These are phyloP conservation scores for Xylaria bambusicola DNA, from an alignment of 495 filamentous ascomycete genomes.

Conservation along the genomic window DNA sequence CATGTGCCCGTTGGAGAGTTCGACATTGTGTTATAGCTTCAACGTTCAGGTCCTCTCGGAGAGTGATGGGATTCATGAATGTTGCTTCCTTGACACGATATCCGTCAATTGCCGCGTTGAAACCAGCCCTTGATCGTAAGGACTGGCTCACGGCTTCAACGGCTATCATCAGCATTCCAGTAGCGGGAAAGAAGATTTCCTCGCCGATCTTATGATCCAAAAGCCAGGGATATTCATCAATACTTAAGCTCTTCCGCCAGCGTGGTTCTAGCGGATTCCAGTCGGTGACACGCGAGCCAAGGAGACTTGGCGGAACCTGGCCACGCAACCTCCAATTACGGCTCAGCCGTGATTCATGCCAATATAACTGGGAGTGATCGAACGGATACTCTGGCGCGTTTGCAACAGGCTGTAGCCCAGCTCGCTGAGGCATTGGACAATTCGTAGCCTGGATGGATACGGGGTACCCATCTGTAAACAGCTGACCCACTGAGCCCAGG, in stretches of 20 bases:
- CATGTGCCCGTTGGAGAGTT: too few species aligned
- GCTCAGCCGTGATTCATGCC: constrained; percentile 43
- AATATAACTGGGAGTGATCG: constrained; percentile 39
- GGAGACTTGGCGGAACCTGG: constrained; percentile 42
- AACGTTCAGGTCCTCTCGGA: too few species aligned
- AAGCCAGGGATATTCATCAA: constrained; percentile 48
- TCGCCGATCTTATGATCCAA: constrained; percentile 37
- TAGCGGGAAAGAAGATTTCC: too few species aligned
- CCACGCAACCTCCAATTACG: constrained; percentile 40
- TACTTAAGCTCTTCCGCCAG: constrained; percentile 44
- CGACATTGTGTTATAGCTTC: too few species aligned
- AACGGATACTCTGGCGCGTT: constrained; percentile 45
- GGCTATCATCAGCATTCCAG: too few species aligned
- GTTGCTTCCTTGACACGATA: too few species aligned
- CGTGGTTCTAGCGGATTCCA: constrained; percentile 39
- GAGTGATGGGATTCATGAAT: too few species aligned
- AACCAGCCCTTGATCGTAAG: too few species aligned
- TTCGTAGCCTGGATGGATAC: constrained; percentile 25
- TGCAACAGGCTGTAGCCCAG: too few species aligned
- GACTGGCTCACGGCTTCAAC: too few species aligned
- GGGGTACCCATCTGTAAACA: constrained; percentile 30
- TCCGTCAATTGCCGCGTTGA: too few species aligned
- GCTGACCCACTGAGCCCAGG: constrained; percentile 29
- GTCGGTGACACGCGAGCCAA: constrained; percentile 40
- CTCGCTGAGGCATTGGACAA: too few species aligned